A percentile compares a stretch with the other conserved stretches of the same genome.
These are phyloP conservation scores for Elasticomyces elasticus DNA, from an alignment of 495 filamentous ascomycete genomes.

Conservation along the genomic window DNA sequence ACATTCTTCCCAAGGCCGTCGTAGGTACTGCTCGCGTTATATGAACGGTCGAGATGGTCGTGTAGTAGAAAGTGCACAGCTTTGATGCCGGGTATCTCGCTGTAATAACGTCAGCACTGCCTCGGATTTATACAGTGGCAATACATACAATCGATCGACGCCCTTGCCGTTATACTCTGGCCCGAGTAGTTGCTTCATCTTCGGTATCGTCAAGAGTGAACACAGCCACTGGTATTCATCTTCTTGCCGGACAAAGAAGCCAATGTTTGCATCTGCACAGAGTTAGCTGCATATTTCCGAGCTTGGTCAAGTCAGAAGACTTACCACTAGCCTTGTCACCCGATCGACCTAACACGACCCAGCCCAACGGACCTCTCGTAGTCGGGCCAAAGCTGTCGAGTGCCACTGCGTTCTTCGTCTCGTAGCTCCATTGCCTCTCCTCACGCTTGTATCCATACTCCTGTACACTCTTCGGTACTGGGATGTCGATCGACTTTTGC, in stretches of 20 bases:
- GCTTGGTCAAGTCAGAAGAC: neutral
- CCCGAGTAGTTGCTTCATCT: conserved; percentile 28
- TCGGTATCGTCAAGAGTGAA: conserved; percentile 26
- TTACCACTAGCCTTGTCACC: conserved; percentile 27
- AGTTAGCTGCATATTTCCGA: neutral
- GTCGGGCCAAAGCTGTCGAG: conserved; percentile 21
- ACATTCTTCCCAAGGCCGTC: conserved; percentile 25
- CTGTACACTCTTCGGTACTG: conserved; percentile 10
- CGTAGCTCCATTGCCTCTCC: conserved; percentile 29
- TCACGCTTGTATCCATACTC: conserved; percentile 20
- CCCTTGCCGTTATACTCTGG: conserved; percentile 32
- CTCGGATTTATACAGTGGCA: neutral
- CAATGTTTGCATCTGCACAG: conserved; percentile 21
- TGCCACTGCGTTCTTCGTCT: conserved; percentile 15
- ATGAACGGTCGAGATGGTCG: conserved; percentile 23
- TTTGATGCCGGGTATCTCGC: conserved; percentile 23
- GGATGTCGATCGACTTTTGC: conserved; percentile 9
- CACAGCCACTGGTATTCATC: conserved; percentile 32
- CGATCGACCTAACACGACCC: conserved; percentile 24
- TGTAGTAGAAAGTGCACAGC: conserved; percentile 25
- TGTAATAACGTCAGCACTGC: neutral
- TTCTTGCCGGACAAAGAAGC: conserved; percentile 28
- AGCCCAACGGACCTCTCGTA: conserved; percentile 19
- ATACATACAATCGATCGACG: conserved; percentile 34
- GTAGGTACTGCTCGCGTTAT: conserved; percentile 21